These are phyloP conservation scores for Mortierella sp. DNA, from an alignment of 371 early-diverging fungal species.

Conservation along the genomic window DNA sequence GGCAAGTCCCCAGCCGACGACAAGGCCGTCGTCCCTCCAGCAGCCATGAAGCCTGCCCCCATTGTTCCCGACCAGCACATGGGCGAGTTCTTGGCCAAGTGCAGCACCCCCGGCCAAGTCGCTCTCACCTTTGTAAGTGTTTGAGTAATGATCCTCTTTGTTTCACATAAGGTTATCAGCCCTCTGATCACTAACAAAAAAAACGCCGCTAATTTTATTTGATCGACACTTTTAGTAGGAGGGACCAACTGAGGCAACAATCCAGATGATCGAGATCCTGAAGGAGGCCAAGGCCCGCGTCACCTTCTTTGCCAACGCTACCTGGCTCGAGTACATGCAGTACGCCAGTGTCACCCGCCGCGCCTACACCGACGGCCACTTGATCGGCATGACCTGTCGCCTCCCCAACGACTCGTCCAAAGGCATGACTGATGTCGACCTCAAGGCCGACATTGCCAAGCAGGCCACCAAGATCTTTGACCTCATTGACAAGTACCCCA, in stretches of 20 bases:
- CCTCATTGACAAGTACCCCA: conserved; percentile 66
- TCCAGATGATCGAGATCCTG: conserved; percentile 66
- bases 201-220: neutral
- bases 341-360: conserved; percentile 68
- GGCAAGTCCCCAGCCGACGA: conserved; percentile 5
- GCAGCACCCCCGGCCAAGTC: conserved; percentile 66
- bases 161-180: neutral
- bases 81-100: conserved; percentile 58
- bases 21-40: conserved; percentile 8
- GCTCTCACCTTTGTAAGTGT: conserved; percentile 67
- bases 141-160: neutral
- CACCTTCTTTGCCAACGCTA: conserved; percentile 72
- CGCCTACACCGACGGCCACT: conserved; percentile 67
- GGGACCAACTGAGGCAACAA: conserved; percentile 73
- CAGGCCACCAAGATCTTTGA: conserved; percentile 63
- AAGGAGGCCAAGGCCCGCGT: conserved; percentile 67
- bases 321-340: conserved; percentile 65
- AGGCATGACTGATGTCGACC: conserved; percentile 61
- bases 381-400: conserved; percentile 74
- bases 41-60: conserved; percentile 32
- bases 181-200: neutral
- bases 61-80: conserved; percentile 48
- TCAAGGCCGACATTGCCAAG: conserved; percentile 64
- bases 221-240: conserved; percentile 58
- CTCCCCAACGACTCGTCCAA: conserved; percentile 64